Base-by-base conservation (phyloP, 306 rosid genomes). In the Prinsepia uniflora region DNA sequence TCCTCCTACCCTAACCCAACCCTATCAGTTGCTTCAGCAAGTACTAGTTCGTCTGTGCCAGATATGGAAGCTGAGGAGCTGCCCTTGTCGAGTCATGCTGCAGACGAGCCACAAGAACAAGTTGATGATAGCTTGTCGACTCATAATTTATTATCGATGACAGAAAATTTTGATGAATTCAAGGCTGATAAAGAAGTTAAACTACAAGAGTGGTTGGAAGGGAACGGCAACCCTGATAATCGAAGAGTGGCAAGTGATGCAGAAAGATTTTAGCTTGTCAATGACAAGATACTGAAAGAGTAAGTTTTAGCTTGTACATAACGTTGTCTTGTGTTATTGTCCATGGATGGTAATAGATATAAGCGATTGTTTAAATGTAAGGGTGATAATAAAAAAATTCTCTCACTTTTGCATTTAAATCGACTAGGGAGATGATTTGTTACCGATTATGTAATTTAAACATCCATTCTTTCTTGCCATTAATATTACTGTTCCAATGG, bases 121-220 rank as follows among this genome's bases (percentile, higher is more conserved):
- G 53, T 61, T 1, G 87, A 76, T 44, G 66, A 48, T 13, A 68
- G 77, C 77, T 84, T 72, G 18, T 57, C 68, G 1, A 56, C 81
- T 58, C 54, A 53, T 20, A 75, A 81, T 49, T 66, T 85, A 56
- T 48, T 78, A 46, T 74, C 81, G 2, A 47, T 68, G 65, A 75
- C 87, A 34, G 92, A 90, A 53, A 82, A 83, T 62, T 87, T 41
- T 24, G 90, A 81, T 19, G 88, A 88, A 56, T 94, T 87, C 88
- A 88, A 82, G 84, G 90, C 96, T 41, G 82, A 72, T 74, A 87
- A 78, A 80, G 98, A 88, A 89, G 89, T 86, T 56, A 83, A 90
- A 76, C 82, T 90, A 63, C 81, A 87, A 82, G 86, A 87, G 73
- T 94, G 98, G 97, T 83, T 89, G 60, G 89, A 78, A 71, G 90